These are phyloP conservation scores for Nakaseomyces bracarensis DNA, from an alignment of 1,139 yeast species.

Conservation along the genomic window DNA sequence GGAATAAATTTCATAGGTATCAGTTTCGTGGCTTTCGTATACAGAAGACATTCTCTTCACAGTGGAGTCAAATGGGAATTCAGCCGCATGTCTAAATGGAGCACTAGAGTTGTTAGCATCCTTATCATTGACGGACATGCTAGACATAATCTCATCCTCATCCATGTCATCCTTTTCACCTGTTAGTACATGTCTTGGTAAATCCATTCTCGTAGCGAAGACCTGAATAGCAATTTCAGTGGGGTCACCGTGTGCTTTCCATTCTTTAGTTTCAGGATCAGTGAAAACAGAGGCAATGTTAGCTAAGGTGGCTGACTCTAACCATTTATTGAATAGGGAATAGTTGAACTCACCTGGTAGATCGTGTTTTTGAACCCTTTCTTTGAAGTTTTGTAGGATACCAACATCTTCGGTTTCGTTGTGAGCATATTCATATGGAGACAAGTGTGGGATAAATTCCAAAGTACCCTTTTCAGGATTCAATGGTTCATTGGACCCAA, in stretches of 20 bases:
- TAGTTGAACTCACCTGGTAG: conserved; percentile 33
- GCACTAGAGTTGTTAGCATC: conserved; percentile 7
- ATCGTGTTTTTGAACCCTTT: conserved; percentile 36
- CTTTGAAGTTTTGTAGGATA: conserved; percentile 40
- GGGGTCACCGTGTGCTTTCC: conserved; percentile 80
- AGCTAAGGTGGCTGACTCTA: conserved; percentile 73
- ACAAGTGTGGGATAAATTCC: conserved; percentile 32
- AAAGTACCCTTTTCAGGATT: conserved; percentile 64
- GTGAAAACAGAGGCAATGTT: conserved; percentile 68
- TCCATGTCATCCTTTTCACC: conserved; percentile 51
- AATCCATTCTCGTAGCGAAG: conserved; percentile 35
- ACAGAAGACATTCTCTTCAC: conserved; percentile 89
- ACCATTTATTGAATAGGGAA: conserved; percentile 42
- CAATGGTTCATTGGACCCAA: conserved; percentile 57
- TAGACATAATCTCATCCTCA: conserved; percentile 1
- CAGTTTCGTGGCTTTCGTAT: conserved; percentile 43
- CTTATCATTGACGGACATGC: conserved; percentile 1
- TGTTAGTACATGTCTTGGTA: conserved; percentile 61
- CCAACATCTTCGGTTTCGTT: conserved; percentile 44
- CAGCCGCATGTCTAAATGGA: conserved; percentile 38
- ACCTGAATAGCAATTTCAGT: conserved; percentile 90
- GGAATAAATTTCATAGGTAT: conserved; percentile 51
- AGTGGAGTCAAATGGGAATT: conserved; percentile 77
- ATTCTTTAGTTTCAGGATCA: conserved; percentile 43
- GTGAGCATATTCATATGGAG: conserved; percentile 44